Evolutionary conservation across 352 stramenopile species (phyloP).

Genomic region (Globisporangium apiculatum): DNA sequence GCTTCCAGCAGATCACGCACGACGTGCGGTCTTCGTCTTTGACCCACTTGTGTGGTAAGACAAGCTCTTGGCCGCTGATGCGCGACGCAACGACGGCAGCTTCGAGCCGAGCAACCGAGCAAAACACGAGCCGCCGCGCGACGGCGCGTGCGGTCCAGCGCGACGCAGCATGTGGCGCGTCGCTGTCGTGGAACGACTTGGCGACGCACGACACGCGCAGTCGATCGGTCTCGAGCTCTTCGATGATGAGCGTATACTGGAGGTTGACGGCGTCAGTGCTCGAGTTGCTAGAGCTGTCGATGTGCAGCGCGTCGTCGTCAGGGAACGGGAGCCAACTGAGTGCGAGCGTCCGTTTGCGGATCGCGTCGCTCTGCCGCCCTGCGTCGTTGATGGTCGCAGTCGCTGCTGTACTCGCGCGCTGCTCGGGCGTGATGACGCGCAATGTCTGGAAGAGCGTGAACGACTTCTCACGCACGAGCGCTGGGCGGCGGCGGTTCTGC

Average conservation of each 20-base stretch:
- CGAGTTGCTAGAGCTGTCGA: background rate
- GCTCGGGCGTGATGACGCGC: constrained; percentile 46
- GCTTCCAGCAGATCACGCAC: constrained; percentile 65
- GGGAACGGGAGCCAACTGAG: constrained; percentile 54
- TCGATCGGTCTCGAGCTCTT: constrained; percentile 39
- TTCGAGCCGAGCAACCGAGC: constrained; percentile 43
- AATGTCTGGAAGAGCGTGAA: constrained; percentile 64
- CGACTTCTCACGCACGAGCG: constrained; percentile 41
- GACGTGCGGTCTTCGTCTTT: constrained; percentile 45
- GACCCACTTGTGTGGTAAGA: constrained; percentile 50
- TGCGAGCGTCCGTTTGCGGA: constrained; percentile 54
- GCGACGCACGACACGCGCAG: constrained; percentile 51
- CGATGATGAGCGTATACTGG: constrained; percentile 59
- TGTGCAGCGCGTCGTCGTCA: constrained; percentile 3
- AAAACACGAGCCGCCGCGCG: constrained; percentile 34
- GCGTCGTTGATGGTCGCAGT: constrained; percentile 6
- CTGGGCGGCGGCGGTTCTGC: constrained; percentile 40
- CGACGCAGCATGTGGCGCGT: constrained; percentile 22
- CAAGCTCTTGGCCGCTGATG: constrained; percentile 34
- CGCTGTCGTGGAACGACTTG: constrained; percentile 42
- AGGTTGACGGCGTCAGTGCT: constrained; percentile 32
- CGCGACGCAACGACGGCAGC: constrained; percentile 34
- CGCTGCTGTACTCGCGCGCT: constrained; percentile 10
- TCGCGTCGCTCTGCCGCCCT: constrained; percentile 28
- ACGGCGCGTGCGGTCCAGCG: constrained; percentile 27